Percentiles rank a stretch among this genome's conserved stretches.
These are phyloP conservation scores for Nakataea oryzae DNA, from an alignment of 2,329 filamentous ascomycete genomes.

Conservation along the genomic window DNA sequence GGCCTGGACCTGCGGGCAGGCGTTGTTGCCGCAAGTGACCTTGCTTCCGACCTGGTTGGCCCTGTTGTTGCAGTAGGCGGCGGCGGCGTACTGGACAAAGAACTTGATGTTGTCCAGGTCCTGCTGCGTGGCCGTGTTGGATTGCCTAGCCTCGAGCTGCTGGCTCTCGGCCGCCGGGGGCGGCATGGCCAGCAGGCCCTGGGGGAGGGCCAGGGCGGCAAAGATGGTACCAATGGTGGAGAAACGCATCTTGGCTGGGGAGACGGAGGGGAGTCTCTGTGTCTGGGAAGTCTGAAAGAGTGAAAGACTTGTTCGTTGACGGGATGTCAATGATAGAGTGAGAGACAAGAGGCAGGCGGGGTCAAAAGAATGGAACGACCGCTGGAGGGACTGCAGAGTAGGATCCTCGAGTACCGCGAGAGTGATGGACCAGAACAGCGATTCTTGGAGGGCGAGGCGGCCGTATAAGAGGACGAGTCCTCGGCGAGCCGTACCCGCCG, in stretches of 20 bases:
- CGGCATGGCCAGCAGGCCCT: not conserved
- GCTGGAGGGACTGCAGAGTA: not conserved
- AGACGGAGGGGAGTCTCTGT: not conserved
- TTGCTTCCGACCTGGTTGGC: slow-evolving; percentile 21
- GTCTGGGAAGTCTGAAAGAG: not conserved
- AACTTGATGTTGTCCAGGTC: slow-evolving; percentile 31
- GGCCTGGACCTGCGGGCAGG: slow-evolving; percentile 32
- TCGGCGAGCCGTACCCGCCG: too few species aligned
- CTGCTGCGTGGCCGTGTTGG: slow-evolving; percentile 15
- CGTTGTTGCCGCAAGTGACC: slow-evolving; percentile 29
- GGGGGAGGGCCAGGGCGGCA: not conserved
- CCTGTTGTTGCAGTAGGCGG: slow-evolving; percentile 43
- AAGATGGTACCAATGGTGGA: not conserved
- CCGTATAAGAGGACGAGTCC: not conserved
- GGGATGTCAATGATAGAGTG: not conserved
- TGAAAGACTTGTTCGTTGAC: not conserved
- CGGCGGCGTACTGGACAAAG: slow-evolving; percentile 39
- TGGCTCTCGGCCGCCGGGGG: not conserved
- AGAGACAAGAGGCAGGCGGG: not conserved
- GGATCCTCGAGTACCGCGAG: not conserved
- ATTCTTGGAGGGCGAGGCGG: not conserved
- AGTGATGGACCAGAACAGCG: not conserved
- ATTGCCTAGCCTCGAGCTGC: not conserved
- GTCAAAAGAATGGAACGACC: not conserved
- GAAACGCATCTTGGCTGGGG: not conserved